Evolutionary conservation across 345 rosid species (phyloP), one percentile per base, ranked within the genome.

Genomic region (Lagerstroemia speciosa): DNA sequence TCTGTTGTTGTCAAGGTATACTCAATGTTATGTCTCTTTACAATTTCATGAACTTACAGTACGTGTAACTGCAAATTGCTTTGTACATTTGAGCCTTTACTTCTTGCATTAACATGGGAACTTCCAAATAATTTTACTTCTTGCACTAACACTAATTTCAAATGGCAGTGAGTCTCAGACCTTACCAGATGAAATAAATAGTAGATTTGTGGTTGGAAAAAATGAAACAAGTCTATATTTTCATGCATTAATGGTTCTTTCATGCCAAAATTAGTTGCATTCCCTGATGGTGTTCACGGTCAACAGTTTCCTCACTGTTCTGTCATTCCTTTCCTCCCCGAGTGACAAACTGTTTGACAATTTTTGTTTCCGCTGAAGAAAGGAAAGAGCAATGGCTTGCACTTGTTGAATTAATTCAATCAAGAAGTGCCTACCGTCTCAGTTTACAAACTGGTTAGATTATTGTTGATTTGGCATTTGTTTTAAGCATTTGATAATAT

Each of bases 1-100:
- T 78, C 99, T 64, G 99, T 94, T 65, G 99, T 94, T 32, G 87
- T 94, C 65, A 89, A 94, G 98, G 98, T 91, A 64, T 17, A 33
- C 3, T 67, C 60, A 36, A 3, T 29, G 16, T 32, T 30, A 33
- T 33, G 33, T 52, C 31, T 27, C 29, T 27, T 58, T 30, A 27
- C 63, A 2, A 30, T 15, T 48, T 48, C 20, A 19, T n/a, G 60
- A 53, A 24, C 53, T 53, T n/a, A 24, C 1, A 53, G 60, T 53
- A 53, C 60, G 24, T 53, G n/a, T 2, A 53, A 53, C 29, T 53
- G 9, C 55, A 48, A 3, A 22, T 22, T 48, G 19, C 26, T 48
- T 19, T 2, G 55, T 22, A 19, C 2, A 48, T 8, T 48, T 48
- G 19, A 22, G n/a, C 55, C 5, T 48, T 43, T 43, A 16, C 48